Percentiles rank a stretch among this genome's conserved stretches.
Evolutionary conservation across 2,329 filamentous ascomycete genomes (phyloP).

Genomic region (Dactylonectria estremocensis): DNA sequence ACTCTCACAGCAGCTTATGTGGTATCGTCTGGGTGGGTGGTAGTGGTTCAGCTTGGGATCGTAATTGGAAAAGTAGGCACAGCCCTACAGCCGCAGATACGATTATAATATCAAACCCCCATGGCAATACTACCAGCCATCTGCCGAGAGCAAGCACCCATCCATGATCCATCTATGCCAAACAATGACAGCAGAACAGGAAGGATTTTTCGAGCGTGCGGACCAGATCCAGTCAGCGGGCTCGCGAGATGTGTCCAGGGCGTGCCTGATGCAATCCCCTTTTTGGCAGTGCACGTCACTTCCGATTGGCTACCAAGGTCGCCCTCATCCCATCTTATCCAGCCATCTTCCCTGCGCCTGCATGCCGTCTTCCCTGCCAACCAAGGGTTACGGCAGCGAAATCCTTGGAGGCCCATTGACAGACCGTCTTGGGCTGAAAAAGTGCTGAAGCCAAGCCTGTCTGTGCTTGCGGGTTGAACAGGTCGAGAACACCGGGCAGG

Average conservation of each 20-base stretch:
- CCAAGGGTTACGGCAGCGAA: background rate
- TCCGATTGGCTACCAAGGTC: background rate
- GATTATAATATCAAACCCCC: background rate
- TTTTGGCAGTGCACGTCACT: background rate
- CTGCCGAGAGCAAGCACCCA: background rate
- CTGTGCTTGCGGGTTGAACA: no score
- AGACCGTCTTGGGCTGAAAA: background rate
- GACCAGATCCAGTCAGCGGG: background rate
- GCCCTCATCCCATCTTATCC: background rate
- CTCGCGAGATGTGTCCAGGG: background rate
- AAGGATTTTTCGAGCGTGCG: background rate
- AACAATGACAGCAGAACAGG: conserved; percentile 7
- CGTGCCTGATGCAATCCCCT: background rate
- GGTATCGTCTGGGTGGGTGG: background rate
- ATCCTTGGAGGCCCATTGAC: background rate
- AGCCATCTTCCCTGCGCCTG: background rate
- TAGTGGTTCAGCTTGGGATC: background rate
- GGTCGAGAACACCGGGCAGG: no score
- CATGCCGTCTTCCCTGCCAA: background rate
- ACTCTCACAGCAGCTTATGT: no score
- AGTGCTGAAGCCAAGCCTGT: background rate
- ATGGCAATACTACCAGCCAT: background rate
- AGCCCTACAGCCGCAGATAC: background rate
- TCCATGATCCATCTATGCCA: background rate
- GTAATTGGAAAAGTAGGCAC: background rate